Evolutionary conservation across 2,329 filamentous ascomycete species (phyloP).

Genomic region (Madurella fahalii): DNA sequence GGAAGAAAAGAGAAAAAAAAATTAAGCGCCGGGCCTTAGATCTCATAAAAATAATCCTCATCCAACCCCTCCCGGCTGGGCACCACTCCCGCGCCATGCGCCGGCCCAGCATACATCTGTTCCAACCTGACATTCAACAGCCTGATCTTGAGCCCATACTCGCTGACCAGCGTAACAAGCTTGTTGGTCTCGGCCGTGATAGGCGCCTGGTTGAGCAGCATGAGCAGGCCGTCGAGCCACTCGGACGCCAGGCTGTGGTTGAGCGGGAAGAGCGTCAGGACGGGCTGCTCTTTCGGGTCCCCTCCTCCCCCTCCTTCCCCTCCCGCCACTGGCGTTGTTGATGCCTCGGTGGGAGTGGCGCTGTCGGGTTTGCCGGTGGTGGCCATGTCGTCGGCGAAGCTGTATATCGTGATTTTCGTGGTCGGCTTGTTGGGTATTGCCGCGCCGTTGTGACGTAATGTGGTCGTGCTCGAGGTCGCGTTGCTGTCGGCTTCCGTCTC

Average conservation of each 20-base stretch:
- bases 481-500: background rate
- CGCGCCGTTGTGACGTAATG: conserved; percentile 14
- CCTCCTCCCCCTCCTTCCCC: conserved; percentile 38
- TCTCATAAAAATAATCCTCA: conserved; percentile 90
- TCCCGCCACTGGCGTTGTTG: conserved; percentile 26
- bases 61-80: conserved; percentile 82
- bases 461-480: conserved; percentile 28
- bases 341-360: conserved; percentile 20
- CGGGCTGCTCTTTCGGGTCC: conserved; percentile 61
- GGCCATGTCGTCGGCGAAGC: conserved; percentile 47
- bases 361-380: background rate
- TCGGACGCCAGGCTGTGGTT: conserved; percentile 84
- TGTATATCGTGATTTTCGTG: conserved; percentile 91
- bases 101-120: conserved; percentile 62
- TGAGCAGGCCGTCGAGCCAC: conserved; percentile 92
- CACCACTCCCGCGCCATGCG: conserved; percentile 67
- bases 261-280: conserved; percentile 78
- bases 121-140: conserved; percentile 89
- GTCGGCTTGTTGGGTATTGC: conserved; percentile 42
- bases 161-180: conserved; percentile 76
- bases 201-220: conserved; percentile 90
- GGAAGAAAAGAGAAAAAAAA: background rate
- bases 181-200: conserved; percentile 97
- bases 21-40: conserved; percentile 38
- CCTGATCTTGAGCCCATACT: conserved; percentile 89